Percentiles rank a stretch among this genome's conserved stretches.
Conservation (phyloP, 371 early-diverging fungal genomes). For the Paraphysoderma sedebokerense region DNA sequence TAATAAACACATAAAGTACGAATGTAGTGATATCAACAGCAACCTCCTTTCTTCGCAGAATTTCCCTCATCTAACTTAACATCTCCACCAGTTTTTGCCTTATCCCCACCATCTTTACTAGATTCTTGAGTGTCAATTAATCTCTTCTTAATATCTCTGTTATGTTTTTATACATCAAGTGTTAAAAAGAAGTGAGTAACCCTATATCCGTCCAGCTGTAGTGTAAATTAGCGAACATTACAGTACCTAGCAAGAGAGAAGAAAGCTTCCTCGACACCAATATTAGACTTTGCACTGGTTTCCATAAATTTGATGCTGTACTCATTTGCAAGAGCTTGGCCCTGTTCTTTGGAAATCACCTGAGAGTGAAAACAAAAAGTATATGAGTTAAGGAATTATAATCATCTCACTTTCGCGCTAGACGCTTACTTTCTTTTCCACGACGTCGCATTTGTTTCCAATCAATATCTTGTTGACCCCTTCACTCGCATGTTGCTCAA, state of each 20-base stretch:
- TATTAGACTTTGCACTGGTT: conserved; percentile 83
- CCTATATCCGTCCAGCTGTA: conserved; percentile 11
- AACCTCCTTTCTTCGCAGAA: no score
- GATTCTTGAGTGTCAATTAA: conserved; percentile 33
- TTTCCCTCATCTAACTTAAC: no score
- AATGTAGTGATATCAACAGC: no score
- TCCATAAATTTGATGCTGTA: conserved; percentile 79
- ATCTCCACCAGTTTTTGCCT: no score
- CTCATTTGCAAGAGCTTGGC: conserved; percentile 70
- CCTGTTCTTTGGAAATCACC: conserved; percentile 40
- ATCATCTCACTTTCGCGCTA: conserved; percentile 30
- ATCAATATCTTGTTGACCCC: conserved; percentile 92
- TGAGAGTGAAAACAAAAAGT: conserved; percentile 3
- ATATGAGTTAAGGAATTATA: conserved; percentile 2
- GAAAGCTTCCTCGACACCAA: conserved; percentile 91
- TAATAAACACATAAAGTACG: no score
- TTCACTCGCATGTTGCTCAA: conserved; percentile 90
- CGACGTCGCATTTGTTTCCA: conserved; percentile 98
- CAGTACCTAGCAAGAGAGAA: conserved; percentile 84
- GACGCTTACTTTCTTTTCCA: conserved; percentile 67
- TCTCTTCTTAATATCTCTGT: conserved; percentile 48
- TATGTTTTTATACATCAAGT: no score
- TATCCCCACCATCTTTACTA: no score
- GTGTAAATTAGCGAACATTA: conserved; percentile 6
- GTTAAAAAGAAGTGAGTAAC: not conserved